Base-by-base conservation (phyloP, 2,329 filamentous ascomycete genomes). In the Drechslera avenae region DNA sequence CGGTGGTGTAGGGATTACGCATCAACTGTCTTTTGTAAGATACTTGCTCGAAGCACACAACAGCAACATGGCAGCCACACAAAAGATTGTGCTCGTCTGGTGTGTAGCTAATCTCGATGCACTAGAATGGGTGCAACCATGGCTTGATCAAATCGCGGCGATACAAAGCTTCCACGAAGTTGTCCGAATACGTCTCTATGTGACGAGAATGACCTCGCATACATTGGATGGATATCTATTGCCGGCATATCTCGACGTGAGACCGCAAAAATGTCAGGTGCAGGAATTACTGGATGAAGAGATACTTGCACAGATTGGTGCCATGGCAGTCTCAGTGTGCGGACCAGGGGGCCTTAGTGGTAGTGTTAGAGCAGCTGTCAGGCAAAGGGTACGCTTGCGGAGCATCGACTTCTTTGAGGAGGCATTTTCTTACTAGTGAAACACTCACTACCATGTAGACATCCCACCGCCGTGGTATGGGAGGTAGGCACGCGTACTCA, bases 1-100 rank as follows among this genome's bases (percentile, higher is more conserved):
- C 3, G 91, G 90, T 43, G 89, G 92, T 35, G 90, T 92, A 2
- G 93, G 93, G 50, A 97, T 97, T 73, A 96, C 92, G 0, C 92
- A 97, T 71, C 90, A 95, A 69, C 83, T 97, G 16, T 89, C 90
- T 9, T 95, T 94, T 71, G 81, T 96, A 5, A 86, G 84, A 46
- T 86, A 92, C 42, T 65, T 78, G 8, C 73, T 78, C 12, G 62
- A 62, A 3, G 74, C 78, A 73, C 57, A 83, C 79, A 77, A 78
- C 78, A 71, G 87, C 84, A 86, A 54, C 46, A 90, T 85, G 0
- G 84, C 90, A 23, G 91, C 92, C 1, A 89, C 89, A 2, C 86
- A 90, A 36, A 85, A 86, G 30, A 76, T 96, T 42, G 87, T 87
- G 1, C 83, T 97, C 2, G 83, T 96, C 47, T 97, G 93, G 92